Evolutionary conservation across 805 yeast species (phyloP).

Genomic region (Candida succiphila): DNA sequence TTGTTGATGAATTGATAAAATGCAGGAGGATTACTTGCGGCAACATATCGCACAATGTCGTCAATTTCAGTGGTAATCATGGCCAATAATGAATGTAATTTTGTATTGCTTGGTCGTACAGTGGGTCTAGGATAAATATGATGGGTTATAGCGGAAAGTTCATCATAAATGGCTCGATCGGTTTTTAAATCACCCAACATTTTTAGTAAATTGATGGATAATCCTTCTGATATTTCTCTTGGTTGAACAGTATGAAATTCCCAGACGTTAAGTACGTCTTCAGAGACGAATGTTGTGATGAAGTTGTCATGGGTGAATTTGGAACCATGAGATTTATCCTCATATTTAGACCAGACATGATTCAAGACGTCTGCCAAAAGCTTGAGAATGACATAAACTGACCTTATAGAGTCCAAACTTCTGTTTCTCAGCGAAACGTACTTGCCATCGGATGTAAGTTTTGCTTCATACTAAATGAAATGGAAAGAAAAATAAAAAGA

Average conservation of each 20-base stretch:
- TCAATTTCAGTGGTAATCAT: conserved; percentile 29
- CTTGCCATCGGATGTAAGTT: neutral
- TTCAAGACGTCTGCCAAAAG: conserved; percentile 26
- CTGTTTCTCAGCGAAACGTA: conserved; percentile 8
- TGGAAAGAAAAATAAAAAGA: too few relatives aligned
- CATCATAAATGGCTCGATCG: conserved; percentile 15
- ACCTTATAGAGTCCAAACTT: conserved; percentile 13
- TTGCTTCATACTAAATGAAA: neutral
- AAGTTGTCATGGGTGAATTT: neutral
- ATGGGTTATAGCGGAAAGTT: conserved; percentile 7
- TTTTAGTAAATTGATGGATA: conserved; percentile 6
- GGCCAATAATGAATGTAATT: conserved; percentile 12
- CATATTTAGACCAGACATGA: conserved; percentile 9
- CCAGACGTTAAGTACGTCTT: neutral
- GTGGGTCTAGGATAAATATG: neutral
- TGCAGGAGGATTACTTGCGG: conserved; percentile 40
- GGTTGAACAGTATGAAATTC: conserved; percentile 7
- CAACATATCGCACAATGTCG: conserved; percentile 31
- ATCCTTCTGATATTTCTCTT: conserved; percentile 4
- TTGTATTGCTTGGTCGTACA: too few relatives aligned
- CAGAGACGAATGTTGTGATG: neutral
- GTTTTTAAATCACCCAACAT: conserved; percentile 10
- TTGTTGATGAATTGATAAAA: conserved; percentile 25
- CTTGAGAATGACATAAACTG: conserved; percentile 26
- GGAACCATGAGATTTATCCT: neutral